These are phyloP conservation scores for Notholithocarpus densiflorus DNA, from an alignment of 306 rosid genomes.

Conservation along the genomic window DNA sequence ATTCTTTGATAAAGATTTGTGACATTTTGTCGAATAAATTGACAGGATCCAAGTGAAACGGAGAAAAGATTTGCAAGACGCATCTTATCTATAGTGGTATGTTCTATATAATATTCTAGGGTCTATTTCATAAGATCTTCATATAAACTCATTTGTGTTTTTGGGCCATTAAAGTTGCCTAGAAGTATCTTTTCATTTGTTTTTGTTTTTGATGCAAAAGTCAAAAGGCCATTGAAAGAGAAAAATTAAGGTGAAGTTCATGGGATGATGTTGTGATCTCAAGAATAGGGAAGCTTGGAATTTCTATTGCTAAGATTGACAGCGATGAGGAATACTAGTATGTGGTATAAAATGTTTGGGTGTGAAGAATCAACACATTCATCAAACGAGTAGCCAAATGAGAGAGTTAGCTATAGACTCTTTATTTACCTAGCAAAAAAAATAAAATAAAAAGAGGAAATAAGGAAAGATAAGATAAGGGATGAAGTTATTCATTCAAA, in stretches of 20 bases:
- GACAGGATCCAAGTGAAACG: conserved; percentile 89
- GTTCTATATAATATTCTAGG: conserved; percentile 19
- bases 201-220: not conserved
- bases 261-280: not conserved
- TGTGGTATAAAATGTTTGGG: not conserved
- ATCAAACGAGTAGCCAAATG: too few species aligned
- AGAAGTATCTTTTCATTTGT: not conserved
- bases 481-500: too few species aligned
- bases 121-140: not conserved
- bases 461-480: too few species aligned
- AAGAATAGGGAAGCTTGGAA: not conserved
- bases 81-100: conserved; percentile 89
- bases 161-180: not conserved
- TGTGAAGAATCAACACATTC: not conserved
- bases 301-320: not conserved
- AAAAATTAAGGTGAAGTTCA: not conserved
- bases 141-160: not conserved
- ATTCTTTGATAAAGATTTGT: conserved; percentile 13
- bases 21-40: conserved; percentile 27
- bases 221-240: not conserved
- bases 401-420: too few species aligned
- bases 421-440: too few species aligned
- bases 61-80: conserved; percentile 84
- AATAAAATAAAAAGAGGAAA: too few species aligned
- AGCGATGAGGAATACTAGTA: not conserved